Base-by-base conservation (phyloP, 441 rosid genomes). In the Cnidoscolus chayamansa region DNA sequence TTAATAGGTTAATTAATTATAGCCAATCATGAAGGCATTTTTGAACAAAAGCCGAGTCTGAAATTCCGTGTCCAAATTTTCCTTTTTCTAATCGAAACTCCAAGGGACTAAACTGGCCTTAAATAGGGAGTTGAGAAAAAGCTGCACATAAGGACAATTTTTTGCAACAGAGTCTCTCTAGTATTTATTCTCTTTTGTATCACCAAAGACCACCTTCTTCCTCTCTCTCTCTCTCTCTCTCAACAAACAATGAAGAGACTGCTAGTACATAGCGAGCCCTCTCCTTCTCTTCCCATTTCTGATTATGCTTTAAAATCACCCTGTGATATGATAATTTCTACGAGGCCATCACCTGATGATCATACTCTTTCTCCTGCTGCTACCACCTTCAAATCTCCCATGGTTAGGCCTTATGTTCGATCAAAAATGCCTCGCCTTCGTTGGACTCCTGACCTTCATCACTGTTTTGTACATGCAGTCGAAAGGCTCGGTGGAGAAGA, bases 381-480 rank as follows among this genome's bases (percentile, higher is more conserved):
- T 10, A 73, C 40, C 30, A 65, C 76, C 80, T 55, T 76, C 57
- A 83, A 49, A 72, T 64, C 73, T 4, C 71, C 86, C 6, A 31
- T 19, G 7, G 97, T 89, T 67, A 87, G 99, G 79, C 97, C 90
- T 45, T 96, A 96, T 74, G 82, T 91, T 76, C 85, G 99, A 68
- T 96, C 98, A 9, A 93, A 93, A 56, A 81, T 89, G 67, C 98
- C 99, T 62, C 83, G 99, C n/a, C 83, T 96, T 64, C 82, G 98
- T 68, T 96, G 99, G 99, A 93, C 98, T 35, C 92, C 99, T 47
- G 90, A 93, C 73, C 98, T 96, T 71, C 99, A 96, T 77, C 97
- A 76, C 72, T 89, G 93, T 78, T 96, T 93, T 72, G 88, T 93
- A 76, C 88, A 86, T 83, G 99, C 99, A 68, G 87, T 96, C 5